Conservation (phyloP, 2,329 filamentous ascomycete genomes). For the Penicillium capsulatum region DNA sequence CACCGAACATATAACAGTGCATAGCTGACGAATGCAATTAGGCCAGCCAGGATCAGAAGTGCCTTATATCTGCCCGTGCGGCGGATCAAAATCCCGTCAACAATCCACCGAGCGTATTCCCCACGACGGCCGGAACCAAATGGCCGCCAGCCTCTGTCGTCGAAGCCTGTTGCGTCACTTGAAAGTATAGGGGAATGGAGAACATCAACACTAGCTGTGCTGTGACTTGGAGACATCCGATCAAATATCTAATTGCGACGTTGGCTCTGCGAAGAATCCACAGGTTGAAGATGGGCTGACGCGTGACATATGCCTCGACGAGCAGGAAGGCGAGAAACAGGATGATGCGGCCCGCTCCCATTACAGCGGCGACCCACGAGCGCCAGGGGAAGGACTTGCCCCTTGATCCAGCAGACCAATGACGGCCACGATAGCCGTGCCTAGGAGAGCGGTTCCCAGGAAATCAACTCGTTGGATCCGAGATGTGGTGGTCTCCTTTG, state of each 20-base stretch:
- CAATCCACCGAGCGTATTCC: constrained; percentile 62
- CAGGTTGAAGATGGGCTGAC: constrained; percentile 36
- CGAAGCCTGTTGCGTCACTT: constrained; percentile 56
- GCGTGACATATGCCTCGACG: constrained; percentile 30
- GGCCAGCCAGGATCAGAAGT: constrained; percentile 50
- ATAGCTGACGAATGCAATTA: constrained; percentile 51
- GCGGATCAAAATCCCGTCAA: constrained; percentile 56
- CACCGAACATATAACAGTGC: constrained; percentile 53
- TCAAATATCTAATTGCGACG: constrained; percentile 31
- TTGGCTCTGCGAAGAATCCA: constrained; percentile 32
- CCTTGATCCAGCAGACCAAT: constrained; percentile 50
- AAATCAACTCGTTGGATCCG: constrained; percentile 57
- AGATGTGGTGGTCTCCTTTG: constrained; percentile 1
- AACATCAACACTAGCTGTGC: constrained; percentile 63
- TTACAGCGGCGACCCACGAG: constrained; percentile 20
- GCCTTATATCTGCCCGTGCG: constrained; percentile 58
- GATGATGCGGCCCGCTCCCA: constrained; percentile 12
- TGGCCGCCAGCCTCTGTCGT: constrained; percentile 58
- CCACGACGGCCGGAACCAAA: constrained; percentile 63
- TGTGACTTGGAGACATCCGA: constrained; percentile 51
- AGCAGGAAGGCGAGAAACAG: constrained; percentile 25
- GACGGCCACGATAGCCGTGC: constrained; percentile 41
- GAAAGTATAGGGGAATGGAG: constrained; percentile 65
- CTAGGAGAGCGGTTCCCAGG: constrained; percentile 49
- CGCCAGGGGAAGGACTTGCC: constrained; percentile 41